Evolutionary conservation across 805 yeast genomes (phyloP), one percentile per base, ranked within the genome.

Genomic region (Candida sanyiensis): DNA sequence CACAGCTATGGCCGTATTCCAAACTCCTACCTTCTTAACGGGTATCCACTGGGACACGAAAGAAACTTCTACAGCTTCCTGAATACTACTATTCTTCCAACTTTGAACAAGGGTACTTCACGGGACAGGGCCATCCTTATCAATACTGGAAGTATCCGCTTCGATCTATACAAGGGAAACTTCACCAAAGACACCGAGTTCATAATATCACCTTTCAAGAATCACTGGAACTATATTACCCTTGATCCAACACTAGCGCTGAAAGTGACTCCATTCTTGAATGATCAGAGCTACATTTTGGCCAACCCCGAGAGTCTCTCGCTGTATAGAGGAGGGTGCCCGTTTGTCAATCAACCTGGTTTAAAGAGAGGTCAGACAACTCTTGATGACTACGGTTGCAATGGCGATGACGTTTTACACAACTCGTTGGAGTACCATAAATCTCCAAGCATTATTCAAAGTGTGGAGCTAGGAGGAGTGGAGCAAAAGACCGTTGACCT

Each of bases 111-210:
- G 23, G 61, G 66, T 20, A 38, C 35, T 9, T 25, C 29, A 2
- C 29, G 42, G 23, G 22, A 18, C 20, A 64, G 86, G 39, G 64
- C 79, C 21, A 72, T 87, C 19, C 62, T 84, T 32, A 75, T 85
- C 43, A 90, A 90, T 57, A 83, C 96, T 0, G 97, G 97, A 1
- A 81, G 95, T 5, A 73, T 89, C 3, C 72, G 97, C 38, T 90
- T 85, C 54, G 96, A 89, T 59, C 61, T 89, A 33, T 83, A 82
- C 62, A 74, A 79, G 54, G 97, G 97, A 0, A 79, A 82, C 2
- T 89, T 81, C 56, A 88, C 95, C 0, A 63, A 64, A 31, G 95
- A 88, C 57, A 70, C 90, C 0, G 83, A 83, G 49, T 90, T 70
- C 54, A 84, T 83, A 31, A 84, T 90, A 1, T 79, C 94, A 0